Percentiles rank a stretch among this genome's conserved stretches.
Conservation (phyloP, 2,329 filamentous ascomycete species). For the Alternaria triticimaculans region DNA sequence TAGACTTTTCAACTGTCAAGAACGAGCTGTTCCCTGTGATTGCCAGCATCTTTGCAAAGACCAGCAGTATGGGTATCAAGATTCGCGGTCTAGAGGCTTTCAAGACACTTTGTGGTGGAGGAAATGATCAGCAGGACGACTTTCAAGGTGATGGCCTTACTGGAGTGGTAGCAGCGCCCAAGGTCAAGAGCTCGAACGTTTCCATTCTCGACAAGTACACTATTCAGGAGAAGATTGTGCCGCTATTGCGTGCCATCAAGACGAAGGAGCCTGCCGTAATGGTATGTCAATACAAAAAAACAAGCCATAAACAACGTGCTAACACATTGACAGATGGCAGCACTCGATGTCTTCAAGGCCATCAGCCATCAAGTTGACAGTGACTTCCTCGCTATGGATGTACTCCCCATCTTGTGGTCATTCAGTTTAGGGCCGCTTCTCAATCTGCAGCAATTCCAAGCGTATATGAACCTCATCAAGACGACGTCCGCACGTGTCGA, state of each 20-base stretch:
- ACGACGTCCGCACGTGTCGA: slow-evolving; percentile 80
- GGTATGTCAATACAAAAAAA: slow-evolving; percentile 49
- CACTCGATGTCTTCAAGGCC: slow-evolving; percentile 81
- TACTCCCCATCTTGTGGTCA: slow-evolving; percentile 86
- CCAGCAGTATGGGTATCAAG: slow-evolving; percentile 93
- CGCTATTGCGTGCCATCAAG: slow-evolving; percentile 89
- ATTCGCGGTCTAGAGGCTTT: slow-evolving; percentile 91
- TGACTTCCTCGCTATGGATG: slow-evolving; percentile 90
- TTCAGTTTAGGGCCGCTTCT: slow-evolving; percentile 92
- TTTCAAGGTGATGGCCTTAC: slow-evolving; percentile 73
- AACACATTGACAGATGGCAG: slow-evolving; percentile 67
- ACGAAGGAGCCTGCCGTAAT: slow-evolving; percentile 98
- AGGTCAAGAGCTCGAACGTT: slow-evolving; percentile 69
- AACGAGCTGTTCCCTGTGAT: slow-evolving; percentile 95
- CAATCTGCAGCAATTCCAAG: slow-evolving; percentile 82
- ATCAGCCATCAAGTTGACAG: slow-evolving; percentile 82
- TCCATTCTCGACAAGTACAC: slow-evolving; percentile 96
- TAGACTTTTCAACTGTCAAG: slow-evolving; percentile 97
- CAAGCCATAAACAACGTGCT: background rate
- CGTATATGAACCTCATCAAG: slow-evolving; percentile 90
- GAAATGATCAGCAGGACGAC: slow-evolving; percentile 46
- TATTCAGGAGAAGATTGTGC: slow-evolving; percentile 96
- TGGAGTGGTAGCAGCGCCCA: slow-evolving; percentile 65
- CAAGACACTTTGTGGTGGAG: slow-evolving; percentile 83
- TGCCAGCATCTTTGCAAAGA: slow-evolving; percentile 87